These are phyloP conservation scores for Phytopythium cucurbitacearum DNA, from an alignment of 352 stramenopile species.

Conservation along the genomic window DNA sequence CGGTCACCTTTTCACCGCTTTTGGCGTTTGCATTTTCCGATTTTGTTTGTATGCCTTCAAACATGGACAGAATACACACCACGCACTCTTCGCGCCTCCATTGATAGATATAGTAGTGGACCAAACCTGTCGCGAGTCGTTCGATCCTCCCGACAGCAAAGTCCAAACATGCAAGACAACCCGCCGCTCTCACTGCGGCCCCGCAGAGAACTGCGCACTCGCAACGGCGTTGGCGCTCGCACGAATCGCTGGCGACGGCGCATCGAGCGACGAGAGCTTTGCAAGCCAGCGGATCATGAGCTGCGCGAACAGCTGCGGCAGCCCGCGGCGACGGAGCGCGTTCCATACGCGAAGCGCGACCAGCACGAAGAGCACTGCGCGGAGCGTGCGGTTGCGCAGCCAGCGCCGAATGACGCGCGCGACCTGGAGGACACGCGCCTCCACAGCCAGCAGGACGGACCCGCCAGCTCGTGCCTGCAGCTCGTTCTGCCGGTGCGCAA, in stretches of 20 bases:
- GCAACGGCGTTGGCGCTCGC: too few relatives aligned
- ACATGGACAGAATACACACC: background rate
- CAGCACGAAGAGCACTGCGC: slow-evolving; percentile 46
- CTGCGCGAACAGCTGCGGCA: slow-evolving; percentile 59
- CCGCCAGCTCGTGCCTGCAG: slow-evolving; percentile 25
- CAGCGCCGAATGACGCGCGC: slow-evolving; percentile 31
- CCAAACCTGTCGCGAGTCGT: too few relatives aligned
- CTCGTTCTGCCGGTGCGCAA: slow-evolving; percentile 33
- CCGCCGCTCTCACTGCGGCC: background rate
- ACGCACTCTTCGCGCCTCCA: background rate
- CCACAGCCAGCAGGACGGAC: slow-evolving; percentile 40
- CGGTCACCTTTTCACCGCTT: too few relatives aligned
- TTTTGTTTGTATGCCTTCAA: background rate
- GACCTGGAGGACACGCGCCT: slow-evolving; percentile 32
- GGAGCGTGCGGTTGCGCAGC: slow-evolving; percentile 44
- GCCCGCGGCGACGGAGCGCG: slow-evolving; percentile 35
- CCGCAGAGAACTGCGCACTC: background rate
- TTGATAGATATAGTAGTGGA: background rate
- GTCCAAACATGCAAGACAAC: too few relatives aligned
- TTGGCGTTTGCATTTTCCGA: background rate
- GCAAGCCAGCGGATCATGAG: slow-evolving; percentile 56
- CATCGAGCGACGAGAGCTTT: slow-evolving; percentile 49
- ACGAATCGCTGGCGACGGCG: background rate
- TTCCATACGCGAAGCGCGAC: slow-evolving; percentile 44
- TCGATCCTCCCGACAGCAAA: too few relatives aligned